A percentile compares a stretch with the other conserved stretches of the same genome.
These are phyloP conservation scores for Chalciporus piperatus DNA, from an alignment of 768 basidiomycete species.

Conservation along the genomic window DNA sequence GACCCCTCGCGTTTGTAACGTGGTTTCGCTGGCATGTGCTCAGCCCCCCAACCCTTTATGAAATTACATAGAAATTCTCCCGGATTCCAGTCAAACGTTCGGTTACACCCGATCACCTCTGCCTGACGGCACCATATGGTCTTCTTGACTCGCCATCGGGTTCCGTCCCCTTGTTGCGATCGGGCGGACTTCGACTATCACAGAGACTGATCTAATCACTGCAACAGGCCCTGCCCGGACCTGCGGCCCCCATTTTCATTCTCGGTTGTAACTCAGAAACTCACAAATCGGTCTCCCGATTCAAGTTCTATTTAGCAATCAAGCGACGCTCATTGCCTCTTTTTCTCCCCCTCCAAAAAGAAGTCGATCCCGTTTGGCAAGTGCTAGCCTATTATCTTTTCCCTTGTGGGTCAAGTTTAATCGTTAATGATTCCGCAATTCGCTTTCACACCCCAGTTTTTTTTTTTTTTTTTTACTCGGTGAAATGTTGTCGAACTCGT, in stretches of 20 bases:
- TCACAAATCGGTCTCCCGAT: constrained; percentile 2
- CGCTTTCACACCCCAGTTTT: constrained; percentile 19
- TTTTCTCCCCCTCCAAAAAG: neutral
- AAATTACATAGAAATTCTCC: constrained; percentile 10
- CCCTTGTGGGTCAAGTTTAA: constrained; percentile 18
- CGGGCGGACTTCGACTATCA: constrained; percentile 23
- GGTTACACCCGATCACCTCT: constrained; percentile 27
- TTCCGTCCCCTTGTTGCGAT: constrained; percentile 26
- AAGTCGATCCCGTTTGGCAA: constrained; percentile 22
- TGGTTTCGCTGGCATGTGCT: constrained; percentile 16
- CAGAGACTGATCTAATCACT: constrained; percentile 24
- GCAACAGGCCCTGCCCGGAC: constrained; percentile 10
- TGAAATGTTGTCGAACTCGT: constrained; percentile 14
- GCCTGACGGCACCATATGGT: constrained; percentile 31
- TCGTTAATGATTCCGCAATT: constrained; percentile 20
- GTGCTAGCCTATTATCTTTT: constrained; percentile 19
- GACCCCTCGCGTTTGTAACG: constrained; percentile 18
- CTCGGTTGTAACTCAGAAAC: constrained; percentile 14
- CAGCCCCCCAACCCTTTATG: constrained; percentile 15
- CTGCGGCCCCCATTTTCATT: constrained; percentile 17
- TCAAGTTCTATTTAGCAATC: constrained; percentile 2
- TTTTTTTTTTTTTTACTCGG: constrained; percentile 6
- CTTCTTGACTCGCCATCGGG: constrained; percentile 22
- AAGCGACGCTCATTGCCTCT: constrained; percentile 8
- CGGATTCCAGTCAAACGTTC: constrained; percentile 4